A percentile compares a stretch with the other conserved stretches of the same genome.
These are phyloP conservation scores for Apophysomyces ossiformis DNA, from an alignment of 371 early-diverging fungal species.

Conservation along the genomic window DNA sequence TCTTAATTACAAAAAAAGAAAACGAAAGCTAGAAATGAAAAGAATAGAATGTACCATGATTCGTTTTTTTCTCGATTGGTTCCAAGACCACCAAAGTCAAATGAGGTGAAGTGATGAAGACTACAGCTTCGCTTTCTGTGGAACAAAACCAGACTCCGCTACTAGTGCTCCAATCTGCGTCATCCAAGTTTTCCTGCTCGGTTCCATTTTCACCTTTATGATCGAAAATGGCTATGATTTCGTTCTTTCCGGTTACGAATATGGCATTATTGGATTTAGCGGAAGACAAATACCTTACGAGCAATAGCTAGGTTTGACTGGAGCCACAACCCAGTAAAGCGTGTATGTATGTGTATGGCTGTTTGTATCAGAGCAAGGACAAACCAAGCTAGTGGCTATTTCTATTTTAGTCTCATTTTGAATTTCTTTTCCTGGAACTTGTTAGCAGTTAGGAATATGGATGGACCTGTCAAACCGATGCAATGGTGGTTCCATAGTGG, in stretches of 20 bases:
- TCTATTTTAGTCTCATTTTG: slow-evolving; percentile 3
- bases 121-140: neutral
- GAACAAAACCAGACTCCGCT: neutral
- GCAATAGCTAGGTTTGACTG: neutral
- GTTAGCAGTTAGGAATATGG: neutral
- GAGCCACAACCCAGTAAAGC: neutral
- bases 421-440: slow-evolving; percentile 2
- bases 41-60: slow-evolving; percentile 1
- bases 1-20: too few species aligned
- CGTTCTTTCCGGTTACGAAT: neutral
- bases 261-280: neutral
- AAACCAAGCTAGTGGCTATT: too few species aligned
- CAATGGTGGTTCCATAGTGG: slow-evolving; percentile 41
- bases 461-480: slow-evolving; percentile 10
- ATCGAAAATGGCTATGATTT: neutral
- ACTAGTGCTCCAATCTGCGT: too few species aligned
- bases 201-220: too few species aligned
- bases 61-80: slow-evolving; percentile 5
- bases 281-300: too few species aligned
- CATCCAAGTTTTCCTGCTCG: too few species aligned
- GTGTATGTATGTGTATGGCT: neutral
- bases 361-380: too few species aligned
- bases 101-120: slow-evolving; percentile 2
- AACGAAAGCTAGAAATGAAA: neutral
- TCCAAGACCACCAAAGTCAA: neutral